phyloP scores from a whole-genome alignment of 306 rosid species.

The Argentina anserina region DNA sequence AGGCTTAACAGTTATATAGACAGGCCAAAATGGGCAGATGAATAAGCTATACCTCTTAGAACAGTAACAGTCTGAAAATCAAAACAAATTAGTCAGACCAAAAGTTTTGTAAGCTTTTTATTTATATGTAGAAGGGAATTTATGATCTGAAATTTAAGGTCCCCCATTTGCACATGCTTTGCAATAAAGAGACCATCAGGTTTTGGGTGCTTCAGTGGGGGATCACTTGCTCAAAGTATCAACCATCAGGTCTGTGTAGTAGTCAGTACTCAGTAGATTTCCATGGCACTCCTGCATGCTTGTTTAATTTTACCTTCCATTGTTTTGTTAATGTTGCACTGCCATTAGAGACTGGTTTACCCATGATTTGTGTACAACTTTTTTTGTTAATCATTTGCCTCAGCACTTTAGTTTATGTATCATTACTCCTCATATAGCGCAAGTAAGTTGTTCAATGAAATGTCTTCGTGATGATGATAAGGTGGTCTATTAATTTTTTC shows the following conservation, averaged over 20 bases:
- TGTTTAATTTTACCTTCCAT: not conserved
- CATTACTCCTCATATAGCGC: no score
- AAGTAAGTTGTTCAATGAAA: not conserved
- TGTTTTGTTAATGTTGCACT: not conserved
- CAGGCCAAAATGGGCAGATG: constrained; percentile 24
- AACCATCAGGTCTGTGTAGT: not conserved
- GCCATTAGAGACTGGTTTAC: not conserved
- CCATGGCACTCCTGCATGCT: constrained; percentile 9
- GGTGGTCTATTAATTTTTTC: no score
- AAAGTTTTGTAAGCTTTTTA: not conserved
- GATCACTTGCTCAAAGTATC: not conserved
- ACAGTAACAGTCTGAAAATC: not conserved
- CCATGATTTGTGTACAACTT: not conserved
- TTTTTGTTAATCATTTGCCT: not conserved
- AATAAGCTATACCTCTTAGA: constrained; percentile 14
- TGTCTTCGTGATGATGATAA: not conserved
- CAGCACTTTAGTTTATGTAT: not conserved
- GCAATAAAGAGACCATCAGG: constrained; percentile 40
- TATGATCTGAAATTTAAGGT: constrained; percentile 19
- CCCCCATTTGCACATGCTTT: constrained; percentile 40
- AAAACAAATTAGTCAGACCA: constrained; percentile 1
- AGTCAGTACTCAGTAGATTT: constrained; percentile 6
- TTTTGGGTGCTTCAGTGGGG: constrained; percentile 32
- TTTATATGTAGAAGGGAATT: constrained; percentile 9
- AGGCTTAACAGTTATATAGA: constrained; percentile 16